phyloP scores from a whole-genome alignment of 176 grass and related monocot genomes.

The Rhynchospora tenuis region DNA sequence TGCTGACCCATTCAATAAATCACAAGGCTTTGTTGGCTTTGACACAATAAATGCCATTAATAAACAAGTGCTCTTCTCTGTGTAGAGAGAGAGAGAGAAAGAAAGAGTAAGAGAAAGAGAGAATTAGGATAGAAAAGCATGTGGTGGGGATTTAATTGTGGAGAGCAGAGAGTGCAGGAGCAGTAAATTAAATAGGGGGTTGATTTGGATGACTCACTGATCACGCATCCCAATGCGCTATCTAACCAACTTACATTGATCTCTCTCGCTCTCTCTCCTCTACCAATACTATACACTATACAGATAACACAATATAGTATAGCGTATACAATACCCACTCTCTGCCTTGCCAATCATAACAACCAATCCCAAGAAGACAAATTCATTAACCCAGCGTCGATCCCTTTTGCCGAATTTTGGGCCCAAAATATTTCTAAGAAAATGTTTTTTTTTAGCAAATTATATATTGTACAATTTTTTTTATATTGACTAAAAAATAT shows the following conservation, averaged over 20 bases:
- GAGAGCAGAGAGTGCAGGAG: not conserved
- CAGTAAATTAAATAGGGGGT: constrained; percentile 29
- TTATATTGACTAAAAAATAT: too few species aligned
- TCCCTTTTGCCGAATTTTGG: not conserved
- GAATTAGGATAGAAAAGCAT: constrained; percentile 29
- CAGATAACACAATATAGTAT: not conserved
- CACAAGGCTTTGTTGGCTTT: constrained; percentile 43
- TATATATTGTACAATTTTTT: too few species aligned
- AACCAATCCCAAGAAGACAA: not conserved
- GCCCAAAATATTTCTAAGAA: not conserved
- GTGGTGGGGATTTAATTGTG: constrained; percentile 41
- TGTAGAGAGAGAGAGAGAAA: constrained; percentile 26
- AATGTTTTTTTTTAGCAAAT: too few species aligned
- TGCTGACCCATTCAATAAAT: constrained; percentile 37
- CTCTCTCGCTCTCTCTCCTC: not conserved
- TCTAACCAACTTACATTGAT: constrained; percentile 22
- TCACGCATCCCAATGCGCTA: constrained; percentile 34
- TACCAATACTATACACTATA: not conserved
- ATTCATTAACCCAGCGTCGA: not conserved
- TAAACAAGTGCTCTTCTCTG: constrained; percentile 26
- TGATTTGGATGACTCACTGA: constrained; percentile 28
- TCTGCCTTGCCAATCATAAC: not conserved
- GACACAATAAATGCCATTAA: constrained; percentile 47
- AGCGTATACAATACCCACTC: not conserved
- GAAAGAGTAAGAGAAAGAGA: constrained; percentile 14